Base-by-base conservation (phyloP, 495 filamentous ascomycete species). In the Melanomma pulvis-pyrius region DNA sequence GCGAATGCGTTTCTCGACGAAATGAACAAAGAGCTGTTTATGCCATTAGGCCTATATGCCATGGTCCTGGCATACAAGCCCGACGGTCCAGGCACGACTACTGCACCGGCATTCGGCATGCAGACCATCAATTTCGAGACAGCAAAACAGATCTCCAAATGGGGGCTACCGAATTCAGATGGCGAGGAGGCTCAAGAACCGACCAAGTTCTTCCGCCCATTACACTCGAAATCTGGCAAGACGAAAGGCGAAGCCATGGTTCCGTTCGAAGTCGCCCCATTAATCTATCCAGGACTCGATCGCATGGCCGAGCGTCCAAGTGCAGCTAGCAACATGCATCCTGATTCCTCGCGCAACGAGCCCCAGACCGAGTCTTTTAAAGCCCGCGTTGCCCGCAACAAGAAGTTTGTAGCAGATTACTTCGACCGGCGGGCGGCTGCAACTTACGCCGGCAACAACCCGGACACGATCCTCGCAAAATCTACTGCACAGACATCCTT, bases 351-450 rank as follows among this genome's bases (percentile, higher is more conserved):
- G 19, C 30, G 51, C 6, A 36, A 64, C 26, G n/a, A n/a, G n/a
- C n/a, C n/a, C n/a, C n/a, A n/a, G n/a, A n/a, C n/a, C n/a, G 61
- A 57, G 28, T 32, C 17, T 15, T 64, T 64, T 51, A 64, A 64
- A 25, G 51, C 39, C 15, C 32, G 61, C 11, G 36, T 64, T 21
- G 17, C 32, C 32, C 50, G 61, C 36, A 64, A 64, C 61, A 56
- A 57, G 22, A 19, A 48, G n/a, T 64, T 55, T 19, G 51, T 64
- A 5, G 61, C 29, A 17, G 61, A 64, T 5, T 64, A 64, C 39
- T 64, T 56, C 26, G 61, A 64, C 52, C 61, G 61, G 24, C 50
- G 61, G 11, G 61, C 61, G 9, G 24, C 15, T 7, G 61, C 61
- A 21, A 22, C 60, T 9, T 64, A 64, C 61, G 34, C 52, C 1